Base-by-base conservation (phyloP, 257 asterid genomes). In the Solanum microdontum region DNA sequence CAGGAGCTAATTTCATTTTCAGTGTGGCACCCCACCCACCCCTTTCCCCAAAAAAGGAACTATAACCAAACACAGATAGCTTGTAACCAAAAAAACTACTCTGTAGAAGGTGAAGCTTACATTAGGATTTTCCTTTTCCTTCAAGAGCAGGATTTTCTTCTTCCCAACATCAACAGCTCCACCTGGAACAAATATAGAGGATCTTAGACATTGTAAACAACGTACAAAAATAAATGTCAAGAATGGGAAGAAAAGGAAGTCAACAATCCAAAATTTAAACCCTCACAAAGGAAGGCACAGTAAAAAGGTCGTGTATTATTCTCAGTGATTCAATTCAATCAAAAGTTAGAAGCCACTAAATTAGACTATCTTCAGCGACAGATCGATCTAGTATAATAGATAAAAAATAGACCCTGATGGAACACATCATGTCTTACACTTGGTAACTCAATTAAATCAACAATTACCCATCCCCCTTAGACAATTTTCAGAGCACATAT, bases 91-190 rank as follows among this genome's bases (percentile, higher is more conserved):
- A 33, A 68, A 17, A 32, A 60, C 11, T 72, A 17, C 13, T 15
- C 80, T 72, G 12, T 72, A 72, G 43, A 33, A 2, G 82, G 82
- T 28, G 19, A 48, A 86, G 85, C 98, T 95, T 91, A 96, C 99
- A 82, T 86, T 84, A 86, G 94, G 91, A 89, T 91, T 89, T 92
- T 94, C 98, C 92, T 94, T 95, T 86, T 98, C 98, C 90, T 94
- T 96, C 91, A 94, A 87, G 87, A 96, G 98, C 89, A 95, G 77
- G 89, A 96, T 90, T 91, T 91, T 95, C 95, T 92, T 94, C 96
- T 94, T 95, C 88, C 96, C 97, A 83, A 74, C 80, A 82, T 89
- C 96, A 84, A 89, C 76, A 82, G 93, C 89, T 28, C 90, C 91
- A 87, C 92, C 92, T 91, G 90, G 83, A 83, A 92, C 89, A 89